A percentile compares a stretch with the other conserved stretches of the same genome.
Evolutionary conservation across 139 green algal species (phyloP).

Genomic region (Coccomyxa sp.): DNA sequence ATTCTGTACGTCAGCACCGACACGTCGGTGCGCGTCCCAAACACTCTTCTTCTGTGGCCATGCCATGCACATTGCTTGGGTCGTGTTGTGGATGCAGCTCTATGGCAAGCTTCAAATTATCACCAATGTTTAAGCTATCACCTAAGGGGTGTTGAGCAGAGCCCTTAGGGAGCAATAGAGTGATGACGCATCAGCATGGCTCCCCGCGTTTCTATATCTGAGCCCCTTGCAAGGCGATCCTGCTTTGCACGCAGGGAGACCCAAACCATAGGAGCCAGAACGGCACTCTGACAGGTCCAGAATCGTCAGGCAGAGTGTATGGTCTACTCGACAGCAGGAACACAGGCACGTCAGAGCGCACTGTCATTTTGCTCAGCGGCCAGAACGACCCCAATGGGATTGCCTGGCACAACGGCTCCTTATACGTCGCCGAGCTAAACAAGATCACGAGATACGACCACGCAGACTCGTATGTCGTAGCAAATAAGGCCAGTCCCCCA

Average conservation of each 20-base stretch:
- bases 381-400: conserved; percentile 20
- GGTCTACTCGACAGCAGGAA: neutral
- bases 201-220: neutral
- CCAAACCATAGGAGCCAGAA: too few relatives aligned
- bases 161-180: too few relatives aligned
- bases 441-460: conserved; percentile 11
- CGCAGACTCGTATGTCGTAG: conserved; percentile 5
- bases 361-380: neutral
- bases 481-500: neutral
- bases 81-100: neutral
- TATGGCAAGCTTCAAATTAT: neutral
- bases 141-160: too few relatives aligned
- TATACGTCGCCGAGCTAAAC: conserved; percentile 19
- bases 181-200: too few relatives aligned
- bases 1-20: neutral
- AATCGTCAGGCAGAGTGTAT: neutral
- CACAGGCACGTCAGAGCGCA: neutral
- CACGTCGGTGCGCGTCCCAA: neutral
- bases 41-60: too few relatives aligned
- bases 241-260: too few relatives aligned
- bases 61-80: too few relatives aligned
- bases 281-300: neutral
- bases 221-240: neutral
- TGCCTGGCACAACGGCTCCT: conserved; percentile 9
- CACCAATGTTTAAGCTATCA: neutral